Base-by-base conservation (phyloP, 495 filamentous ascomycete species). In the Podospora bellae-mahoneyi region DNA sequence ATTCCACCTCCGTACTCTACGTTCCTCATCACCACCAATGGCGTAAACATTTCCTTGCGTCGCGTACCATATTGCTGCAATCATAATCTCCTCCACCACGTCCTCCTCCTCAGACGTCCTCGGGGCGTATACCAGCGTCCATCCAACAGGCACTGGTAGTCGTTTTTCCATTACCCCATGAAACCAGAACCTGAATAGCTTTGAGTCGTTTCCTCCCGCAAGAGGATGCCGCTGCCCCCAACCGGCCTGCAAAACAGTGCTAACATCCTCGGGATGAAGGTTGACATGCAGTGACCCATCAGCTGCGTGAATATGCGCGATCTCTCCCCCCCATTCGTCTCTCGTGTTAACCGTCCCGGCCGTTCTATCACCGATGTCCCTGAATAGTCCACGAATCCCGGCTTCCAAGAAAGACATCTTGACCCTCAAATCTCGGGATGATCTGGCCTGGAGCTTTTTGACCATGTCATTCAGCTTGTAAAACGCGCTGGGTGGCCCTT, bases 141-240 rank as follows among this genome's bases (percentile, higher is more conserved):
- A 56, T 26, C 66, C 66, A 27, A 32, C 60, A 2, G 66, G 60
- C 3, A 67, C 66, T 0, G 66, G 66, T 9, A 62, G 27, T 23
- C 18, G 13, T 20, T 15, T 26, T 6, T 67, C 66, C 18, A 28
- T 10, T 16, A 67, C 20, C 0, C 66, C 66, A 7, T 67, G 66
- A 15, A 57, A 67, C 23, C 62, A 39, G 9, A 67, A 58, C 19
- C 66, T 10, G n/a, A 67, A 67, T n/a, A 61, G 34, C 10, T 34
- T 44, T 48, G 32, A 57, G 19, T 67, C 20, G 53, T 67, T 67
- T 13, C 44, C 66, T 13, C 15, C 39, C 16, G 44, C 62, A 27
- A 67, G 15, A 0, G 66, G 66, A 27, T 67, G 60, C 18, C 66
- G 60, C 28, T 67, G 44, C 9, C 66, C 66, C 60, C 66, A 67